These are phyloP conservation scores for Citrus unshiu DNA, from an alignment of 345 rosid species.

Conservation along the genomic window DNA sequence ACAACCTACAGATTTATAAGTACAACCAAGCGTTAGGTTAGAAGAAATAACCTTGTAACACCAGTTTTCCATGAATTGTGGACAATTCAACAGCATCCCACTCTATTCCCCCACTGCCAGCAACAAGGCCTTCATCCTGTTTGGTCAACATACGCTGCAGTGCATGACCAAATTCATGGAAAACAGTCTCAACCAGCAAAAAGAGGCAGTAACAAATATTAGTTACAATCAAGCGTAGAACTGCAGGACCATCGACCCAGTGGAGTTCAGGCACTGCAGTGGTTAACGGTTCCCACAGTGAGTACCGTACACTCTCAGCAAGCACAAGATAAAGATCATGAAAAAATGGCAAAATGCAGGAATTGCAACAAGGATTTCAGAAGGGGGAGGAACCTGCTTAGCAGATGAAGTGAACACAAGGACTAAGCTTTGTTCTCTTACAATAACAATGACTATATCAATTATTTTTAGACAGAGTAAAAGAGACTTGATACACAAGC, in stretches of 20 bases:
- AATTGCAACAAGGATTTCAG: too few species aligned
- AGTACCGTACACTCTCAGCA: too few species aligned
- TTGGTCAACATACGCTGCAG: slow-evolving; percentile 94
- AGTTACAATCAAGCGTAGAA: neutral
- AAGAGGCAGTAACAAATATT: slow-evolving; percentile 2
- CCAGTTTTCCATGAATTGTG: slow-evolving; percentile 97
- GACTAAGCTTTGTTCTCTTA: too few species aligned
- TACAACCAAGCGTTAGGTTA: neutral
- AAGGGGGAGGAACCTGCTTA: too few species aligned
- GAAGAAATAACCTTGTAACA: slow-evolving; percentile 68
- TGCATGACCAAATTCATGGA: slow-evolving; percentile 96
- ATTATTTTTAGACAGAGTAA: too few species aligned
- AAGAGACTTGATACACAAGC: too few species aligned
- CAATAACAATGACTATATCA: too few species aligned
- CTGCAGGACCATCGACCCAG: neutral
- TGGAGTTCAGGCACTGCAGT: neutral
- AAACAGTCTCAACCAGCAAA: slow-evolving; percentile 82
- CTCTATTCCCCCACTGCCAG: slow-evolving; percentile 84
- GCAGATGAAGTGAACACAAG: too few species aligned
- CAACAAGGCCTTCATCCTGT: slow-evolving; percentile 83
- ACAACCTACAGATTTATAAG: neutral
- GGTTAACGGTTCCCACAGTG: neutral
- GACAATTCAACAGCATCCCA: slow-evolving; percentile 97
- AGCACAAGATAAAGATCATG: too few species aligned
- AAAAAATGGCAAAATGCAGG: too few species aligned